Conservation (phyloP, 2,329 filamentous ascomycete species). For the Calycina marina region DNA sequence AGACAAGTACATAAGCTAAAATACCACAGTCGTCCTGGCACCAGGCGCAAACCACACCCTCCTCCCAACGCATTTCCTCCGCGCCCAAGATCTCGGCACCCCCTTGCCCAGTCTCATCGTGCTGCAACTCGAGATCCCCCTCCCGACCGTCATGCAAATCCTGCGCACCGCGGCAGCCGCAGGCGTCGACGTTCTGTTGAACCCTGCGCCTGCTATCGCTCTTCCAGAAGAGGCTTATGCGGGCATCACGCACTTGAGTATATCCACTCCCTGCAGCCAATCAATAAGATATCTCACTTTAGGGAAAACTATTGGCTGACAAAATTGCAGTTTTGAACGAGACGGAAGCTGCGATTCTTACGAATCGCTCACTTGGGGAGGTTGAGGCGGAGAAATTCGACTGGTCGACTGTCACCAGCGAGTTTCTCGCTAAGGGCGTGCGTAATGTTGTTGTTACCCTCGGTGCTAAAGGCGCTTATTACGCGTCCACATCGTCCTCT, state of each 20-base stretch:
- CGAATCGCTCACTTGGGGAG: conserved; percentile 28
- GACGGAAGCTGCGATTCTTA: conserved; percentile 68
- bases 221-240: conserved; percentile 53
- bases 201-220: conserved; percentile 64
- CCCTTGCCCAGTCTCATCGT: conserved; percentile 48
- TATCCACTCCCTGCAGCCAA: background rate
- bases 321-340: conserved; percentile 82
- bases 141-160: conserved; percentile 48
- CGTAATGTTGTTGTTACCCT: conserved; percentile 71
- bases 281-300: background rate
- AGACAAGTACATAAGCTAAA: background rate
- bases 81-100: conserved; percentile 21
- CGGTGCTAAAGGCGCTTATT: conserved; percentile 66
- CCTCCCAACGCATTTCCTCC: conserved; percentile 26
- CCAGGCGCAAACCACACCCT: conserved; percentile 52
- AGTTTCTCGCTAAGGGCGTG: conserved; percentile 58
- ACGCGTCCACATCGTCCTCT: conserved; percentile 30
- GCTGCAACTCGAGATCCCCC: conserved; percentile 66
- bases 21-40: conserved; percentile 45
- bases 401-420: conserved; percentile 30
- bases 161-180: conserved; percentile 34
- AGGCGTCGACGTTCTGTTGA: conserved; percentile 56
- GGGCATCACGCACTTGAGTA: conserved; percentile 54
- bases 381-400: conserved; percentile 32
- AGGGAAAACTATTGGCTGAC: background rate